A percentile compares a stretch with the other conserved stretches of the same genome.
Conservation (phyloP, 768 basidiomycete species). For the Boletales sp. region DNA sequence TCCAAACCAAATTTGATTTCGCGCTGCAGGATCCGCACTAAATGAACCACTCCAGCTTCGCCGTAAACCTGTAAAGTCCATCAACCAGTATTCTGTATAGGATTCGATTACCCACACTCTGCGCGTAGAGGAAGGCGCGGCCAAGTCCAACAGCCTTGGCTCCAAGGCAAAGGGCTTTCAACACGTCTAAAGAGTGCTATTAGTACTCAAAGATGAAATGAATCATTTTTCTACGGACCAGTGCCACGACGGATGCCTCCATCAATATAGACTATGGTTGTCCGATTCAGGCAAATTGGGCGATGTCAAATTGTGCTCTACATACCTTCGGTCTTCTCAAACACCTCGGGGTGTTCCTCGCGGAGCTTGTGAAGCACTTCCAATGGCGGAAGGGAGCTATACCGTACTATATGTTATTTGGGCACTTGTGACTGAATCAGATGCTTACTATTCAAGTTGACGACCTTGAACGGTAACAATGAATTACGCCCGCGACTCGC, state of each 20-base stretch:
- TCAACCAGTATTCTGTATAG: conserved; percentile 4
- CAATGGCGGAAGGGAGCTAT: conserved; percentile 70
- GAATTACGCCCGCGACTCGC: background rate
- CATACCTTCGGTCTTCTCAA: conserved; percentile 65
- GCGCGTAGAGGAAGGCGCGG: conserved; percentile 80
- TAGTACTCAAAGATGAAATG: background rate
- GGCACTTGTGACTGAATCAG: background rate
- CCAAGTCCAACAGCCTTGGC: conserved; percentile 86
- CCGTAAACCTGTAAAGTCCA: conserved; percentile 60
- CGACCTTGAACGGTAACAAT: conserved; percentile 41
- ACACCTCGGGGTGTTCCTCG: conserved; percentile 69
- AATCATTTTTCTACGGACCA: conserved; percentile 36
- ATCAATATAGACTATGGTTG: conserved; percentile 72
- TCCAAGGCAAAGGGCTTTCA: conserved; percentile 89
- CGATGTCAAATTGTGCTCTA: background rate
- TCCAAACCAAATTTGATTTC: conserved; percentile 80
- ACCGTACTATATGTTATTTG: conserved; percentile 11
- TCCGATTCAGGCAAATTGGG: conserved; percentile 4
- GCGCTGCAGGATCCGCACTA: conserved; percentile 63
- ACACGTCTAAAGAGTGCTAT: conserved; percentile 49
- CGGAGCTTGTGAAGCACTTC: conserved; percentile 76
- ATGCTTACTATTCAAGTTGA: conserved; percentile 73
- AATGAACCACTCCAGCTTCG: conserved; percentile 62
- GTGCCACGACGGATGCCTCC: conserved; percentile 76
- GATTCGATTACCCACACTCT: conserved; percentile 51